Evolutionary conservation across 352 stramenopile species (phyloP).

Genomic region (Globisporangium spinosum): DNA sequence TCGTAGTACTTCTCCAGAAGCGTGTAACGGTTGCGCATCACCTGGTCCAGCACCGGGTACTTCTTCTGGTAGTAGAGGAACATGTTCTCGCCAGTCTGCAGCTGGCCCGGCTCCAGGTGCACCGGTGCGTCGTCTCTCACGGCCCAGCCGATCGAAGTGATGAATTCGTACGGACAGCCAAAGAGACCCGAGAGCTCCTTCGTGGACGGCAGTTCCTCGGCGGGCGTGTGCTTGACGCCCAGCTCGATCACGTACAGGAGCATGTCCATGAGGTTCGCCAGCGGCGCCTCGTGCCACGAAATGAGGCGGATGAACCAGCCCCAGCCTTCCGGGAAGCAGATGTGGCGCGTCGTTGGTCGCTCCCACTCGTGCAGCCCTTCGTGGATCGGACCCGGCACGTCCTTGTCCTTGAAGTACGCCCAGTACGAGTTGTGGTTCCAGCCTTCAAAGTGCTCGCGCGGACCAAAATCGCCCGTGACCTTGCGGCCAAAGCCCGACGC

Average conservation of each 20-base stretch:
- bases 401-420: constrained; percentile 7
- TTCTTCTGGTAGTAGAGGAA: constrained; percentile 6
- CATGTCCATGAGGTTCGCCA: constrained; percentile 4
- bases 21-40: constrained; percentile 2
- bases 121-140: neutral
- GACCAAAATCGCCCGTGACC: neutral
- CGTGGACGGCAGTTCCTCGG: neutral
- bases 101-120: neutral
- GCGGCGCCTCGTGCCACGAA: neutral
- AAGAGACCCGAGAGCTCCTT: constrained; percentile 2
- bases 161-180: neutral
- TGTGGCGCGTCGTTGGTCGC: neutral
- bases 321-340: constrained; percentile 6
- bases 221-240: neutral
- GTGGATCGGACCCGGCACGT: neutral
- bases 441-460: neutral
- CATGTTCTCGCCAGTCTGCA: neutral
- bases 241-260: constrained; percentile 1
- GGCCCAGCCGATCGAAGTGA: neutral
- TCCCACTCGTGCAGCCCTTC: neutral
- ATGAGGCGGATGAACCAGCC: constrained; percentile 6
- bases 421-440: constrained; percentile 6
- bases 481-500: constrained; percentile 3
- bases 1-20: constrained; percentile 1
- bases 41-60: neutral